Evolutionary conservation across 768 basidiomycete genomes (phyloP), one percentile per base, ranked within the genome.

Genomic region (Mycena epipterygia): DNA sequence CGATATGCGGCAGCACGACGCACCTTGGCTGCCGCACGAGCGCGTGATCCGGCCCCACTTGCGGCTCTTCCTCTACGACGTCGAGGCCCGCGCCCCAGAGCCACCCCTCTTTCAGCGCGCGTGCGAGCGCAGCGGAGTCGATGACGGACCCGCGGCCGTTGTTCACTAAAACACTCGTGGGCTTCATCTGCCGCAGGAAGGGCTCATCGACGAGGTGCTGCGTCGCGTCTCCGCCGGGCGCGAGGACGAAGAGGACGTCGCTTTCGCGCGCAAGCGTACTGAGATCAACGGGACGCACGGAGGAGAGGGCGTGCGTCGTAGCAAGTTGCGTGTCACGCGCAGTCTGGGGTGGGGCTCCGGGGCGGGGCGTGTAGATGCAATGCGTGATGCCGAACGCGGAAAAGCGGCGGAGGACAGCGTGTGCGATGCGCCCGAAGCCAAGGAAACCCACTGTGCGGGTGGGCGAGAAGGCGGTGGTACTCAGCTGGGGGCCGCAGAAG

Each of bases 51-150:
- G 83, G 79, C 0, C 81, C 73, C 33, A 99, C 85, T 51, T 93
- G 80, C 0, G 97, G 97, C 78, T 99, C 97, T 27, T 95, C 96
- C 71, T 95, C 95, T 11, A 98, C 91, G 37, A 99, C 97, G 79
- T 99, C 97, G 19, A 99, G 74, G 0, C 95, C 97, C 0, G 97
- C 98, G 25, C 90, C 96, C 87, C 93, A 97, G 21, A 99, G 93
- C 89, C 91, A 91, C 2, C 87, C 88, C 67, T 93, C 89, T 53
- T 83, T 77, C 48, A 98, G 81, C 3, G 97, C 97, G 70, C 85
- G 89, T 3, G 92, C 93, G 12, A 99, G 86, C 13, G 97, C 97
- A 44, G 92, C 89, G 1, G 94, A 95, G 78, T 99, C 95, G 9
- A 99, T 94, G n/a, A 98, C 80, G 0, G 94, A 90, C 39, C 97